These are phyloP conservation scores for Anthracocystis panici-leucophaei DNA, from an alignment of 1,284 basidiomycete genomes.

Conservation along the genomic window DNA sequence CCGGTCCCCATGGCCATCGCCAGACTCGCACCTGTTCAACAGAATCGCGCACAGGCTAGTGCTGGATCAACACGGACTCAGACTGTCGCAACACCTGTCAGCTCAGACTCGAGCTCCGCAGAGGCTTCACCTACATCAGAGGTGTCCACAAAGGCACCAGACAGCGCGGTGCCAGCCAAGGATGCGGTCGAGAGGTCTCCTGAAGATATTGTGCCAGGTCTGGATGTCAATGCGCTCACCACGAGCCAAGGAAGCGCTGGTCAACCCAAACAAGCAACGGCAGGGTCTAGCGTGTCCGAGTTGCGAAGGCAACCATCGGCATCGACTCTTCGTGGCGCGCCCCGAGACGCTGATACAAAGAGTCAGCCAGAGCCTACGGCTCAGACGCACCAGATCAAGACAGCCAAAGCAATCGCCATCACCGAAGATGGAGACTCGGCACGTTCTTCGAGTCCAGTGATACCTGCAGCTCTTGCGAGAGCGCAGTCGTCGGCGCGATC, in stretches of 20 bases:
- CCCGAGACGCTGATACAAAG: neutral
- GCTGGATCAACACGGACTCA: neutral
- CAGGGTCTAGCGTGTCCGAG: neutral
- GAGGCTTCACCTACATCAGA: constrained; percentile 5
- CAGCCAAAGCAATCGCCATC: neutral
- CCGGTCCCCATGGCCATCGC: constrained; percentile 44
- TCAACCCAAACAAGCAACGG: neutral
- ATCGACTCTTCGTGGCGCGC: neutral
- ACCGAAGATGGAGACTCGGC: constrained; percentile 4
- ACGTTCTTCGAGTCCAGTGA: constrained; percentile 31
- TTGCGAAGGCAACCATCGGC: constrained; percentile 6
- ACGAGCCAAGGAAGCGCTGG: neutral
- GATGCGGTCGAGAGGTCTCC: neutral
- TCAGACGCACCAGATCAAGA: constrained; percentile 5
- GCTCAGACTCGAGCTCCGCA: neutral
- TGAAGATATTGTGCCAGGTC: neutral
- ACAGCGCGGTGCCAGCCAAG: neutral
- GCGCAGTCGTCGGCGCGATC: constrained; percentile 20
- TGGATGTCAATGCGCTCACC: neutral
- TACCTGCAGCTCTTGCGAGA: constrained; percentile 4
- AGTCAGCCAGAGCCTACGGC: neutral
- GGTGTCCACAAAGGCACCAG: neutral
- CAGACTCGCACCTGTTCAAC: constrained; percentile 32
- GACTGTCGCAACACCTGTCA: neutral
- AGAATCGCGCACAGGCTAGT: constrained; percentile 3